phyloP scores from a whole-genome alignment of 768 basidiomycete genomes.

The Trametes maxima region DNA sequence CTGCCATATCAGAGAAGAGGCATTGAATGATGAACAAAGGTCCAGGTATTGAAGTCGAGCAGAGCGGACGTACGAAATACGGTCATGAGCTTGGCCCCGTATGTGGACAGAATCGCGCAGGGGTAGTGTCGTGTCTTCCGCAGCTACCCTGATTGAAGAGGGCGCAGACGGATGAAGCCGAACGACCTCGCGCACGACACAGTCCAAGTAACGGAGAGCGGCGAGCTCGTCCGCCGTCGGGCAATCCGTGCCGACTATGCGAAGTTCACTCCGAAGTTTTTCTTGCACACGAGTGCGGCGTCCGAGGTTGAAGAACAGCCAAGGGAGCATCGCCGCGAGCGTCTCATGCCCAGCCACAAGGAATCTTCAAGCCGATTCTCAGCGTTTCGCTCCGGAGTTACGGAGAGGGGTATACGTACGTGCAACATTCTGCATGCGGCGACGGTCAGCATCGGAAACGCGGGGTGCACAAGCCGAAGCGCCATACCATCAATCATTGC shows the following conservation, averaged over 20 bases:
- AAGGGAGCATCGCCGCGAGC: conserved; percentile 29
- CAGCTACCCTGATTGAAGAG: conserved; percentile 48
- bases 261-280: conserved; percentile 40
- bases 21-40: background rate
- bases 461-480: background rate
- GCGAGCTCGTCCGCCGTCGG: conserved; percentile 71
- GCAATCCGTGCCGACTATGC: conserved; percentile 13
- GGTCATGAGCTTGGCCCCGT: conserved; percentile 15
- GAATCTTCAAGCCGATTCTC: conserved; percentile 11
- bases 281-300: conserved; percentile 38
- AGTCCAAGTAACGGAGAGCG: conserved; percentile 66
- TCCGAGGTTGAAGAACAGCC: conserved; percentile 39
- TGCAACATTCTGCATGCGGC: background rate
- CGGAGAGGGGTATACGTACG: background rate
- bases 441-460: background rate
- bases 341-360: conserved; percentile 36
- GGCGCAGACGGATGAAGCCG: conserved; percentile 56
- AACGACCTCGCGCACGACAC: conserved; percentile 59
- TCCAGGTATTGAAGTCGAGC: conserved; percentile 20
- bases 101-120: conserved; percentile 35
- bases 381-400: background rate
- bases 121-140: conserved; percentile 54
- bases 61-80: conserved; percentile 24
- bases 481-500: conserved; percentile 36
- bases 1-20: background rate